Conservation (phyloP, 345 rosid genomes). For the Euphorbia lathyris region DNA sequence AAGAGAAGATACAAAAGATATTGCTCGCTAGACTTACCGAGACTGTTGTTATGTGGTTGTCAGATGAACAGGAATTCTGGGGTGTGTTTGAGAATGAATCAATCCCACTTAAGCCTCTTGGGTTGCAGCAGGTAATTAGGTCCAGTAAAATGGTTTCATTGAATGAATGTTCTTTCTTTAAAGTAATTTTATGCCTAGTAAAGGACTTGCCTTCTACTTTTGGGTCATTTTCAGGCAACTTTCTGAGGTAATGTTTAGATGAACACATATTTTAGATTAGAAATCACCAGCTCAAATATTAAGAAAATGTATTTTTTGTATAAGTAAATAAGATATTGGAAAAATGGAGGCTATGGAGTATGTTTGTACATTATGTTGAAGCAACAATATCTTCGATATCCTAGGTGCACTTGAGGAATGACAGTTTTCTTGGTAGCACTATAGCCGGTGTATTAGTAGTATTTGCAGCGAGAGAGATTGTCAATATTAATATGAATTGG, state of each 20-base stretch:
- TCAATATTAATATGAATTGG: too few relatives aligned
- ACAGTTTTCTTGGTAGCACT: background rate
- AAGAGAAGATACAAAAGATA: conserved; percentile 86
- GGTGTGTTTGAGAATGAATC: conserved; percentile 79
- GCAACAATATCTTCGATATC: background rate
- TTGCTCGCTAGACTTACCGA: conserved; percentile 93
- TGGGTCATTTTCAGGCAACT: background rate
- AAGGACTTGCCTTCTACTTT: background rate
- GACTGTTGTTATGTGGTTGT: conserved; percentile 92
- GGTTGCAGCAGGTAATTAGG: conserved; percentile 77
- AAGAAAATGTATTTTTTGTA: background rate
- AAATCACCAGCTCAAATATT: background rate
- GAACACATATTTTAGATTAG: too few relatives aligned
- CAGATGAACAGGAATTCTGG: conserved; percentile 96
- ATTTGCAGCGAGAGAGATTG: background rate
- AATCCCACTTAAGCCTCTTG: conserved; percentile 64
- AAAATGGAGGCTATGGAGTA: background rate
- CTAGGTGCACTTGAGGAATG: background rate
- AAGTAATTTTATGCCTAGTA: background rate
- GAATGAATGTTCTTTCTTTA: background rate
- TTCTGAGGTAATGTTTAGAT: background rate
- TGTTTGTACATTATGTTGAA: background rate
- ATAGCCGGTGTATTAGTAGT: background rate
- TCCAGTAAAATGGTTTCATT: background rate
- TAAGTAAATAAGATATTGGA: background rate